Evolutionary conservation across 441 rosid species (phyloP).

Genomic region (Aleurites moluccanus): DNA sequence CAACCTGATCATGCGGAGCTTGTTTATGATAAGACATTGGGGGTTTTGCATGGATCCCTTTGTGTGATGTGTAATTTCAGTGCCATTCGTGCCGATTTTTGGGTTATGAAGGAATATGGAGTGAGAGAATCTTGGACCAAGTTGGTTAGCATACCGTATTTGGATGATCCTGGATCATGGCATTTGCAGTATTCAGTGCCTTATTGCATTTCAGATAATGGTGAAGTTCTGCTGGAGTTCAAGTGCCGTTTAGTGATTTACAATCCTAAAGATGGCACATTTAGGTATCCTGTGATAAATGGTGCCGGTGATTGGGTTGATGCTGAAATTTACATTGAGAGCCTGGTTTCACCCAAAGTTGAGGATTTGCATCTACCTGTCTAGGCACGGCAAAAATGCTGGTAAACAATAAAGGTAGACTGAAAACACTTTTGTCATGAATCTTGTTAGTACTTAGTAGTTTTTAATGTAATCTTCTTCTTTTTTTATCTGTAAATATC

Average conservation of each 20-base stretch:
- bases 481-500: too few species aligned
- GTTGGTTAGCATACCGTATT: conserved; percentile 11
- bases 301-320: neutral
- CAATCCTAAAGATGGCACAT: conserved; percentile 5
- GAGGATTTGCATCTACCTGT: neutral
- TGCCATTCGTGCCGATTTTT: neutral
- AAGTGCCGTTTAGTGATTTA: conserved; percentile 1
- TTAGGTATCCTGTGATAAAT: conserved; percentile 13
- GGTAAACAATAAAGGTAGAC: neutral
- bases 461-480: neutral
- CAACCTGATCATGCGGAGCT: conserved; percentile 23
- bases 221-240: conserved; percentile 15
- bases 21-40: neutral
- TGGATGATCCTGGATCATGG: neutral
- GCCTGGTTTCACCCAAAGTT: conserved; percentile 18
- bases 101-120: conserved; percentile 22
- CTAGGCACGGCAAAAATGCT: neutral
- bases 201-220: neutral
- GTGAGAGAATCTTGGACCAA: conserved; percentile 24
- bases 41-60: conserved; percentile 23
- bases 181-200: conserved; percentile 9
- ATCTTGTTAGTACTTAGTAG: neutral
- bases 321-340: conserved; percentile 7
- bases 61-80: conserved; percentile 18
- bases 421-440: neutral